Conservation (phyloP, 164 flowering plant species). For the Chimonanthus praecox region DNA sequence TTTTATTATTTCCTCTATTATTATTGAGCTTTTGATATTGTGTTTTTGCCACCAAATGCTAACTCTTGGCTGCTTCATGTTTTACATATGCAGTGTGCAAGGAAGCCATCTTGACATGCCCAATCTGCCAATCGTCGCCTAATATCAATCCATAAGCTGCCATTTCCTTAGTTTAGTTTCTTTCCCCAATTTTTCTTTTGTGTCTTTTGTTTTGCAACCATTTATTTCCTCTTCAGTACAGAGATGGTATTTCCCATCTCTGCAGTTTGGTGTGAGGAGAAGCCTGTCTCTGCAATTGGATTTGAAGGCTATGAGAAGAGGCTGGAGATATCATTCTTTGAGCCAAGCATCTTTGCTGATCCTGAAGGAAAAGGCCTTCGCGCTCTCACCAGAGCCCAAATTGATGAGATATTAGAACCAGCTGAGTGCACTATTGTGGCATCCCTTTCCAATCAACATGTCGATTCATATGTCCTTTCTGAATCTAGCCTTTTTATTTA, state of each 20-base stretch:
- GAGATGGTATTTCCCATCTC: not conserved
- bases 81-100: slow-evolving; percentile 56
- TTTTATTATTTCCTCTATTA: no score
- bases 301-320: slow-evolving; percentile 91
- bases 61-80: not conserved
- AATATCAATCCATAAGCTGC: slow-evolving; percentile 4
- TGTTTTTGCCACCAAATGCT: not conserved
- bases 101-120: slow-evolving; percentile 80
- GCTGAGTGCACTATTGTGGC: slow-evolving; percentile 85
- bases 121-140: slow-evolving; percentile 11
- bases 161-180: slow-evolving; percentile 1
- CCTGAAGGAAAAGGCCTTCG: slow-evolving; percentile 62
- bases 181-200: slow-evolving; percentile 4
- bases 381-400: slow-evolving; percentile 43
- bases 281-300: slow-evolving; percentile 62
- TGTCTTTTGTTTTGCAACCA: slow-evolving; percentile 3
- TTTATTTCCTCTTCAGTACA: slow-evolving; percentile 3
- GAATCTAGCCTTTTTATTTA: slow-evolving; percentile 87
- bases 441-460: slow-evolving; percentile 46
- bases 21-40: no score
- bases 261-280: slow-evolving; percentile 23
- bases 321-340: slow-evolving; percentile 66
- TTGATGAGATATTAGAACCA: slow-evolving; percentile 63
- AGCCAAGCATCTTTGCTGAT: slow-evolving; percentile 54
- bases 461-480: slow-evolving; percentile 87